A percentile compares a stretch with the other conserved stretches of the same genome.
phyloP scores from a whole-genome alignment of 352 stramenopile genomes.

The Phytopythium litorale region DNA sequence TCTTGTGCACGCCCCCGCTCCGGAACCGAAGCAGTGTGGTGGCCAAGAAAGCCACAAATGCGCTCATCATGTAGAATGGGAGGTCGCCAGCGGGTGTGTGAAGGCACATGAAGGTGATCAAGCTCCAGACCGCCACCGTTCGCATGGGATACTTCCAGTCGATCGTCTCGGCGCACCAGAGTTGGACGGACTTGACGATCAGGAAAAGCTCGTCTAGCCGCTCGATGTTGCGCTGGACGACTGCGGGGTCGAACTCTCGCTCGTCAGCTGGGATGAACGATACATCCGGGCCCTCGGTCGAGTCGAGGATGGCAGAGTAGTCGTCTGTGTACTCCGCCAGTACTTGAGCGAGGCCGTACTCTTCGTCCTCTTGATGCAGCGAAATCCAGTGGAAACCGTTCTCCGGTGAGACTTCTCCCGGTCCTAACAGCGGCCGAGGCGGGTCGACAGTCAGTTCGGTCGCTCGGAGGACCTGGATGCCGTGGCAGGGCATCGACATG shows the following conservation, averaged over 20 bases:
- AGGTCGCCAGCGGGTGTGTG: constrained; percentile 15
- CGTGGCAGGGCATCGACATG: constrained; percentile 19
- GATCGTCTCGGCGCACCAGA: constrained; percentile 16
- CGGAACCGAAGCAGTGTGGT: constrained; percentile 16
- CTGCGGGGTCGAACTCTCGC: constrained; percentile 22
- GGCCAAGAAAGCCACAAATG: constrained; percentile 8
- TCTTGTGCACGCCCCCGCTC: constrained; percentile 17
- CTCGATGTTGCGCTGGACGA: constrained; percentile 35
- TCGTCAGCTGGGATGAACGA: constrained; percentile 23
- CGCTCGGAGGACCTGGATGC: constrained; percentile 20
- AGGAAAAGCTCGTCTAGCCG: constrained; percentile 25
- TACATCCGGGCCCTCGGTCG: constrained; percentile 16
- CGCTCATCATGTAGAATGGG: constrained; percentile 8
- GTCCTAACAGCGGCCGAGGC: constrained; percentile 12
- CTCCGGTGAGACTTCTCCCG: constrained; percentile 13
- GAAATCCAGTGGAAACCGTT: constrained; percentile 20
- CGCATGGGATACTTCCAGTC: constrained; percentile 25
- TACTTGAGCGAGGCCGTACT: constrained; percentile 24
- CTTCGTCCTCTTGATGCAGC: constrained; percentile 22
- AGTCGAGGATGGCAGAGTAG: constrained; percentile 13
- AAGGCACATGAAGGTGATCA: constrained; percentile 12
- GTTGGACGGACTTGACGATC: constrained; percentile 12
- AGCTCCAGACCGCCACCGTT: constrained; percentile 18
- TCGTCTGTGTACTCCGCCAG: constrained; percentile 22
- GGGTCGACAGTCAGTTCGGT: constrained; percentile 19